Base-by-base conservation (phyloP, 2,329 filamentous ascomycete species). In the Colletotrichum costaricense region DNA sequence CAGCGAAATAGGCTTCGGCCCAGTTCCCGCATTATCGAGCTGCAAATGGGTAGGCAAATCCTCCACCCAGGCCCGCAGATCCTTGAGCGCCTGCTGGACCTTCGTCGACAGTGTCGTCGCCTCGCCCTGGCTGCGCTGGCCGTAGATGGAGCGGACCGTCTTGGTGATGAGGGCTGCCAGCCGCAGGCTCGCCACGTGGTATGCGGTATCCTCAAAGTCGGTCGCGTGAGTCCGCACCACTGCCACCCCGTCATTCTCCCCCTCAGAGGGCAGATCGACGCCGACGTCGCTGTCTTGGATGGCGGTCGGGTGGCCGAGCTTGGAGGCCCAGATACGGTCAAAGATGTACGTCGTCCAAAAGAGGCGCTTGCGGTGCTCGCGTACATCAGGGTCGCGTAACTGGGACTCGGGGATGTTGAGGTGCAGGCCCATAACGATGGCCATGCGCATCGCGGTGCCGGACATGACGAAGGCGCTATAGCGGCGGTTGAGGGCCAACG, bases 281-380 rank as follows among this genome's bases (percentile, higher is more conserved):
- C 84, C 79, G 1, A 88, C 87, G 28, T 87, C 86, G 54, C 85
- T 83, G 62, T 88, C 86, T 12, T 83, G 81, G 11, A 88, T 84
- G 54, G 86, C 84, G 12, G 84, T 82, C 0, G 87, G 86, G 52
- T 87, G 82, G 0, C 86, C 86, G 57, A 88, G 81, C 46, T 87
- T 86, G 0, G 86, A 85, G 4, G 84, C 85, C 82, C 83, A 87
- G 77, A 87, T 84, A 2, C 86, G 83, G 73, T 86, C 85, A 38
- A 86, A 79, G 9, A 79, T 81, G 59, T 86, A 86, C 0, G 84
- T 80, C 0, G 84, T 85, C 84, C 84, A 86, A 80, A 82, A 86
- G 0, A 86, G 77, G 4, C 84, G 79, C 8, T 80, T 81, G 5
- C 84, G 78, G 14, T 86, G 84, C 63, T 86, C 83, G 12, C 83